Evolutionary conservation across 2,329 filamentous ascomycete species (phyloP), one percentile per base, ranked within the genome.

Genomic region (Biscogniauxia mediterranea): DNA sequence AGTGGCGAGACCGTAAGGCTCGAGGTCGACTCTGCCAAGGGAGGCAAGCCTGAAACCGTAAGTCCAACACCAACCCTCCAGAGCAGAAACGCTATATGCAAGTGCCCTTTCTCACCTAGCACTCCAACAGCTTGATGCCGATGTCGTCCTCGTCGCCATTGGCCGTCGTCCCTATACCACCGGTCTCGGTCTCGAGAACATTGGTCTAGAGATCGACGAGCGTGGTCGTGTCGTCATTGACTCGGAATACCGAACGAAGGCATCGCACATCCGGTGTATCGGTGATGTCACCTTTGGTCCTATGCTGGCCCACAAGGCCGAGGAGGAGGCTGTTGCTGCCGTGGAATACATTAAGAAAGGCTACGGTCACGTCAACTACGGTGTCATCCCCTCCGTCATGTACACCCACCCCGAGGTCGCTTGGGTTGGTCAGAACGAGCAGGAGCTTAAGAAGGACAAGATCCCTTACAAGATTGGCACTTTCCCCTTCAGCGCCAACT

Each of bases 271-370:
- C 78, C 93, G 95, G 72, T 95, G 94, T 72, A 90, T 98, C 69
- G 95, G 95, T 74, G 95, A 98, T 78, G 91, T 88, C 75, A 99
- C 95, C 54, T 99, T 99, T 77, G 95, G 95, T 9, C 93, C 93
- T 74, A 99, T 99, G 95, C 89, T 99, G 73, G 95, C 95, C 58
- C 95, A 99, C 86, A 99, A 99, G 86, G 95, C 95, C 56, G 95
- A 99, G 81, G 95, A 99, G 81, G 95, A 99, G 81, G 95, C 86
- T 63, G 93, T 98, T 66, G 95, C 95, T 32, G 94, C 89, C 61
- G 85, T 98, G 65, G 95, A 99, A 80, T 98, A 93, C 84, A 95
- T 99, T 80, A 94, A 92, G 82, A 98, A 98, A 85, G 93, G 93
- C 68, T 90, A 96, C 79, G 95, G 95, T 61, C 95, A 99, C 79